Evolutionary conservation across 805 yeast species (phyloP), one percentile per base, ranked within the genome.

Genomic region (Metschnikowia arizonensis): DNA sequence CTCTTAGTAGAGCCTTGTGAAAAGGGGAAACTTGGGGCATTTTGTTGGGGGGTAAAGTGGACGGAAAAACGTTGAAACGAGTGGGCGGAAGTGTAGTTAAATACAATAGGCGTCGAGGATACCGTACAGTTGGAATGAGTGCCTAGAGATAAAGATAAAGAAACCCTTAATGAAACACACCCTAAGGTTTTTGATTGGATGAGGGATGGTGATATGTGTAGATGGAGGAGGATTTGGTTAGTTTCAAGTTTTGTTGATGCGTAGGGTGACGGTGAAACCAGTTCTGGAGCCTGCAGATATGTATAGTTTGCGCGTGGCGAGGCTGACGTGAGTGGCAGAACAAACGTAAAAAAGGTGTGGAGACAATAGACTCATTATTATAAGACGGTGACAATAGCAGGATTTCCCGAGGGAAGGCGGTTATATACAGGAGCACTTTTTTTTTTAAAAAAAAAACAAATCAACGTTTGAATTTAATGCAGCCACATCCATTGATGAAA

Each of bases 1-100:
- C 68, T 40, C 65, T 59, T 33, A 57, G 45, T 42, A 69, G 65
- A 7, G 58, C 52, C 44, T 57, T 61, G 29, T 64, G 69, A 46
- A 59, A 66, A n/a, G 66, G 53, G 8, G 66, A 48, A 32, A 33
- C 47, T 38, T 44, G 39, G 44, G 52, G 53, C 62, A 59, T 59
- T 8, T 4, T 30, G n/a, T 11, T 10, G 29, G 23, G 29, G 23
- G 35, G 18, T 19, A 18, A 19, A 33, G 36, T 11, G 26, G 26
- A 12, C 9, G 33, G 17, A 8, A 33, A 21, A 33, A 21, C n/a
- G 41, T 8, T 17, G 33, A 21, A 24, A 25, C 21, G 31, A 26
- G 40, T 6, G 15, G 33, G 24, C 9, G 17, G 28, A 7, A 18
- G n/a, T 5, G 14, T 12, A n/a, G 26, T 15, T 26, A 26, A 33